Base-by-base conservation (phyloP, 1,139 yeast species). In the Torulaspora globosa region DNA sequence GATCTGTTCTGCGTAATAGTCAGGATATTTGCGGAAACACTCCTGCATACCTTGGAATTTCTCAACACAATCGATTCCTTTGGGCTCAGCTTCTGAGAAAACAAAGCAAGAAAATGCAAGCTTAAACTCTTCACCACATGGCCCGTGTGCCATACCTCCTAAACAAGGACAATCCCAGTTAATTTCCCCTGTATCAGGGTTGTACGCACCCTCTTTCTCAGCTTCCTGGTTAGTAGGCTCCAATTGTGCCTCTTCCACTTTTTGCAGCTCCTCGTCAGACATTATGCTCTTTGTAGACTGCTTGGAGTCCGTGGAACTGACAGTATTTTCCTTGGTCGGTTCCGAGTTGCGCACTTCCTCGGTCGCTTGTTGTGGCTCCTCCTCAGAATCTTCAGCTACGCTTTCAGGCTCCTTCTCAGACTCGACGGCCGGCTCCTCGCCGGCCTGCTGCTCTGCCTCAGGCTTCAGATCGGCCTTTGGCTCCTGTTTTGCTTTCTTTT, bases 111-210 rank as follows among this genome's bases (percentile, higher is more conserved):
- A 78, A 66, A 94, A 94, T 0, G 98, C 97, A 48, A 80, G 92
- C 73, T 92, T 90, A 75, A 90, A 92, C 70, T 92, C 97, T 65
- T 87, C 96, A 47, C 98, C 98, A 70, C 98, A 90, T 49, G 98
- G 97, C 0, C 98, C 98, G 54, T 89, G 76, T 36, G 98, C 97
- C 97, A 92, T 92, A 42, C 98, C 98, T 34, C 98, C 98, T 50
- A 94, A 75, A 70, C 99, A 94, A n/a, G 98, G 97, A 68, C 99
- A 94, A 65, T 94, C 98, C 99, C 99, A 94, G 79, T 94, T 92
- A 70, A 94, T 94, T 68, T 92, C 98, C 32, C 98, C 98, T 5
- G 99, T 92, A 60, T 87, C 96, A 39, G 97, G 97, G 70, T 92
- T 81, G 70, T 82, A 92, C 2, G 98, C 97, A 36, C 88, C 88